phyloP scores from a whole-genome alignment of 1,284 basidiomycete genomes.

The Afroboletus lepidellus region DNA sequence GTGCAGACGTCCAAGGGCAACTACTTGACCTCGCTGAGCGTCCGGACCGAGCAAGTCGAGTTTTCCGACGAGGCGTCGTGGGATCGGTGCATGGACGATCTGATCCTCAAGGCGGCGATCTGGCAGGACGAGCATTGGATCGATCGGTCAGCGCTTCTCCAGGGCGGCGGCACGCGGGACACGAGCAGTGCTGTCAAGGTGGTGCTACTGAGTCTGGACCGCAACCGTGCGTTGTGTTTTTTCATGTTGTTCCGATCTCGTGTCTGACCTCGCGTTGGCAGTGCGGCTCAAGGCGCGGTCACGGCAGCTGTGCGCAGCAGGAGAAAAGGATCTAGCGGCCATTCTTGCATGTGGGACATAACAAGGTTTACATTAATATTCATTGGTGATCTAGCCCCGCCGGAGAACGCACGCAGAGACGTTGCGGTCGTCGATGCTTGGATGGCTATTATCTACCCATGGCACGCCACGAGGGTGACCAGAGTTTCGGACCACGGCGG shows the following conservation, averaged over 20 bases:
- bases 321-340: slow-evolving; percentile 69
- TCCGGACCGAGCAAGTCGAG: slow-evolving; percentile 85
- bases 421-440: slow-evolving; percentile 9
- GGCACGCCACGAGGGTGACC: slow-evolving; percentile 28
- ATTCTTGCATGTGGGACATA: slow-evolving; percentile 49
- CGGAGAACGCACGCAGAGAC: slow-evolving; percentile 5
- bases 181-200: slow-evolving; percentile 69
- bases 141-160: slow-evolving; percentile 75
- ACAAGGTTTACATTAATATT: slow-evolving; percentile 10
- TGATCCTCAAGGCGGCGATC: slow-evolving; percentile 86
- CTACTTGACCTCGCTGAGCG: slow-evolving; percentile 80
- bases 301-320: slow-evolving; percentile 73
- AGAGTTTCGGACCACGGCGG: slow-evolving; percentile 6
- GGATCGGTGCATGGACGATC: slow-evolving; percentile 89
- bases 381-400: slow-evolving; percentile 4
- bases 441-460: slow-evolving; percentile 17
- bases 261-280: slow-evolving; percentile 32
- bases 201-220: slow-evolving; percentile 86
- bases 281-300: slow-evolving; percentile 84
- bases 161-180: slow-evolving; percentile 37
- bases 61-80: slow-evolving; percentile 55
- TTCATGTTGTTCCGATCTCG: slow-evolving; percentile 5
- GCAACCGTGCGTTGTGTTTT: slow-evolving; percentile 69
- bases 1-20: slow-evolving; percentile 95
- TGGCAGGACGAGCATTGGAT: slow-evolving; percentile 95